Percentiles rank a stretch among this genome's conserved stretches.
Conservation (phyloP, 2,329 filamentous ascomycete species). For the Arthrinium phaeospermum region DNA sequence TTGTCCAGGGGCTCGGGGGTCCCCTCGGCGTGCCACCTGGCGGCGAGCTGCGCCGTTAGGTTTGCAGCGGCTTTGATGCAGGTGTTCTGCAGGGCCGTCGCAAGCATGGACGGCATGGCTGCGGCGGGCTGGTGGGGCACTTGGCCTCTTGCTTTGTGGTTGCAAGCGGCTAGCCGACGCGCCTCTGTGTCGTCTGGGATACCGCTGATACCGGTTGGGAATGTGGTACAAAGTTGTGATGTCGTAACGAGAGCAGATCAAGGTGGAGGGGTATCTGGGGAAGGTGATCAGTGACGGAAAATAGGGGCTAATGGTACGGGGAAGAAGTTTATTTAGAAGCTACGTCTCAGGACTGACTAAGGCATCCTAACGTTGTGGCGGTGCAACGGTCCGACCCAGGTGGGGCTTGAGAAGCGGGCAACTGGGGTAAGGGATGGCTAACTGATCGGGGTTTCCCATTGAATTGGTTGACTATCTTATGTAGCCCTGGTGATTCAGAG, state of each 20-base stretch:
- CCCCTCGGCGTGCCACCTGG: slow-evolving; percentile 22
- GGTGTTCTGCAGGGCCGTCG: slow-evolving; percentile 25
- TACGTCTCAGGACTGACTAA: slow-evolving; percentile 3
- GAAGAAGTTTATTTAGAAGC: neutral
- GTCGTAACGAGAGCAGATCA: neutral
- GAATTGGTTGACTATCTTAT: neutral
- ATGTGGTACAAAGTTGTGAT: neutral
- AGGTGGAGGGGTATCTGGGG: neutral
- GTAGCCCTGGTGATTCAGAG: too few relatives aligned
- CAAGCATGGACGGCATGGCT: slow-evolving; percentile 26
- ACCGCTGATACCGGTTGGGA: neutral
- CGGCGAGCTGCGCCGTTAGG: slow-evolving; percentile 25
- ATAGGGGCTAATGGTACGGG: neutral
- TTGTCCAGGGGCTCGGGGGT: slow-evolving; percentile 32
- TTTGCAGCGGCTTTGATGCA: slow-evolving; percentile 26
- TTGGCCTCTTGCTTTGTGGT: neutral
- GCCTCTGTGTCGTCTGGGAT: neutral
- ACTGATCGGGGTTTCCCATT: neutral
- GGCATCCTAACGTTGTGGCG: neutral
- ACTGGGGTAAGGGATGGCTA: neutral
- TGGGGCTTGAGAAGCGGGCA: neutral
- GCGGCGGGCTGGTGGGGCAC: neutral
- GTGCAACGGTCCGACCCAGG: neutral
- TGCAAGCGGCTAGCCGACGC: neutral
- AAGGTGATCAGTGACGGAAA: neutral